Base-by-base conservation (phyloP, 306 rosid genomes). In the Cicer arietinum region DNA sequence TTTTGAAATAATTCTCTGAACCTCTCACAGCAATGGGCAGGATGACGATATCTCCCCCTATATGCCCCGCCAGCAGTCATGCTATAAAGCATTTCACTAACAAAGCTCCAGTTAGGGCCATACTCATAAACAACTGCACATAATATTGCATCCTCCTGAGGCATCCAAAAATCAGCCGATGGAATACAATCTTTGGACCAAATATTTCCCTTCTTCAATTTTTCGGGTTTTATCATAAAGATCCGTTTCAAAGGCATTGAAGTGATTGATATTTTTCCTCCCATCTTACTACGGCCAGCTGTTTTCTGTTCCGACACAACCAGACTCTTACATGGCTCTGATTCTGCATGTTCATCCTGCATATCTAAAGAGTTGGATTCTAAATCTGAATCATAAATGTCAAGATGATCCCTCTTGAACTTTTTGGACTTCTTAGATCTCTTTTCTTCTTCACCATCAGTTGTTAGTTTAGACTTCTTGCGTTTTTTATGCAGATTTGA, bases 11-110 rank as follows among this genome's bases (percentile, higher is more conserved):
- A 90, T 76, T 94, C 99, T 77, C 99, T 84, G 74, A 83, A 94
- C 77, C 99, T 90, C 88, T 94, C 99, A 77, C 99, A 91, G 71
- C 97, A 94, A 88, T 92, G 97, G 71, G 83, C 92, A 25, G 97
- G 95, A 91, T 92, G 99, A 44, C 97, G 97, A 82, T 89, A 92
- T 72, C 95, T 86, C 48, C 99, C 99, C 86, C 93, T 82, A 77
- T 89, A 90, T 74, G 85, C 84, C 51, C 99, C 99, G 67, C 99
- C 99, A 75, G 95, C 88, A 60, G 90, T 81, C 93, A 92, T 89
- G 42, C 95, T 84, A 75, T 90, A 88, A 48, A 94, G 89, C 10
- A 79, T 83, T 44, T 92, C 97, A 17, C 99, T 91, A 77, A 92
- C 96, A 86, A 94, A 82, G 74, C 87, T 86, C 99, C 99, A 94